Base-by-base conservation (phyloP, 306 rosid species). In the Abrus pulchellus region DNA sequence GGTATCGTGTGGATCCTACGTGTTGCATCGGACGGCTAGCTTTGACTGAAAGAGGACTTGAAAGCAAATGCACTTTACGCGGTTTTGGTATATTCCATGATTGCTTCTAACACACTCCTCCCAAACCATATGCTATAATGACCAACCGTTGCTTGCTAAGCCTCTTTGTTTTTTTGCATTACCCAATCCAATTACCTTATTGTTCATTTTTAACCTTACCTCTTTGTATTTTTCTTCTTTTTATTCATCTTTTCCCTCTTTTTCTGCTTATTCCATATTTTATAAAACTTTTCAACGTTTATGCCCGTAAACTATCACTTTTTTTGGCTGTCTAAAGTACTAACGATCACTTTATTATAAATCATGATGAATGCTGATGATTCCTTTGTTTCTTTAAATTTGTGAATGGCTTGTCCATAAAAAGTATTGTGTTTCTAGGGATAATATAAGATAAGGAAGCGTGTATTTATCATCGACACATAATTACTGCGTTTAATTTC, bases 31-130 rank as follows among this genome's bases (percentile, higher is more conserved):
- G 34, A 90, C 61, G 90, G 89, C 20, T 73, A 49, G 36, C 1
- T 36, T 84, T 82, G 44, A 5, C 52, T 54, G 64, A n/a, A 86
- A 50, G 32, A 11, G 52, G 34, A 36, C 50, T 65, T 57, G 84
- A 80, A 86, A 81, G 91, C 85, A 85, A 82, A 86, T 87, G 90
- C 85, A 75, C 87, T 92, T 88, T 68, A 92, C 94, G 94, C 92
- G 94, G 92, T 90, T 90, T 92, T 65, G 67, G 89, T 76, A 87
- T 88, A 91, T 91, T 88, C 87, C 45, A 77, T 55, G 63, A 12
- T 86, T 68, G 85, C 93, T 91, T 88, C 55, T 52, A 6, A 41
- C 66, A 73, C 88, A 89, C 90, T 78, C 76, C 79, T 78, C 20
- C 61, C 38, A 14, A 44, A 8, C 57, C 45, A 53, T 28, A 41